Evolutionary conservation across 2,329 filamentous ascomycete species (phyloP).

Genomic region (Aspergillus pseudotamarii): DNA sequence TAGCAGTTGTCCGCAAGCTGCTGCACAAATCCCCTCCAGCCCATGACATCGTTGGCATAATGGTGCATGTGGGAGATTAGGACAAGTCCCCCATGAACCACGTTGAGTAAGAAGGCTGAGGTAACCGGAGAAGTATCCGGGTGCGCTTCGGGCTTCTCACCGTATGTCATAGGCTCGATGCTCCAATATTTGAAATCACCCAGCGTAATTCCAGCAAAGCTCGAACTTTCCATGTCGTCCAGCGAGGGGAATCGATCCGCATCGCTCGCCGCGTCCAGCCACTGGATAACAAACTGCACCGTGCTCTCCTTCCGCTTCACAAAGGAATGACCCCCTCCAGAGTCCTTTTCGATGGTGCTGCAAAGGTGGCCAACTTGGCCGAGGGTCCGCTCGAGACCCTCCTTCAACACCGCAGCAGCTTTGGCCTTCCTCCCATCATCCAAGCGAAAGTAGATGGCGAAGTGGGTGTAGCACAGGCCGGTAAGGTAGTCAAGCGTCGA

Average conservation of each 20-base stretch:
- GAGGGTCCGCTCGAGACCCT: constrained; percentile 42
- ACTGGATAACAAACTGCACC: constrained; percentile 40
- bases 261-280: constrained; percentile 35
- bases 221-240: constrained; percentile 39
- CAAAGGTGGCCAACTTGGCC: constrained; percentile 43
- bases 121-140: constrained; percentile 37
- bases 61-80: constrained; percentile 50
- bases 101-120: constrained; percentile 47
- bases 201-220: constrained; percentile 38
- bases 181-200: constrained; percentile 40
- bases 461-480: constrained; percentile 41
- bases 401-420: constrained; percentile 31
- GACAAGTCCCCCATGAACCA: constrained; percentile 46
- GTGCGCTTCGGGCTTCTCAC: constrained; percentile 37
- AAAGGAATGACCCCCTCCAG: constrained; percentile 40
- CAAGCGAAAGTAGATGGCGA: constrained; percentile 44
- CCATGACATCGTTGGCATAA: constrained; percentile 48
- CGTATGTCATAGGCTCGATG: constrained; percentile 40
- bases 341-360: constrained; percentile 46
- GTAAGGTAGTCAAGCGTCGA: constrained; percentile 43
- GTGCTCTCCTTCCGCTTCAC: constrained; percentile 40
- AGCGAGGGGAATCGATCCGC: constrained; percentile 42
- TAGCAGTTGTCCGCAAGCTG: constrained; percentile 51
- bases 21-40: constrained; percentile 41
- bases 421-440: constrained; percentile 33